Conservation (phyloP, 495 filamentous ascomycete species). For the Platismatia glauca region DNA sequence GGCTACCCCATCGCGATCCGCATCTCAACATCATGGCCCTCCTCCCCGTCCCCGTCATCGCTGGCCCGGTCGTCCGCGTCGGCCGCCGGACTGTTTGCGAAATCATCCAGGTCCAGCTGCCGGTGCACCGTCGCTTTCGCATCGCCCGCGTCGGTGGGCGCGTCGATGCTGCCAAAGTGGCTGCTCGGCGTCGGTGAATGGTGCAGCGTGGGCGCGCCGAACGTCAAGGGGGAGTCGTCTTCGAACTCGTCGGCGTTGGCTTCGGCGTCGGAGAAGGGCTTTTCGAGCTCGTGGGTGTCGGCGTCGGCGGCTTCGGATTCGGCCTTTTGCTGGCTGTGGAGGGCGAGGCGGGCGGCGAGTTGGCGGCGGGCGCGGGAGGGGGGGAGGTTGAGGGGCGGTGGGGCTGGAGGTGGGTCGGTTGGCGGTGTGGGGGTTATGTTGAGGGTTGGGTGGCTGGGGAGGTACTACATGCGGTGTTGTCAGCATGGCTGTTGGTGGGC, state of each 20-base stretch:
- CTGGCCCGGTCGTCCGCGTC: slow-evolving; percentile 30
- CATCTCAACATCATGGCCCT: slow-evolving; percentile 31
- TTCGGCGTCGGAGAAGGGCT: neutral
- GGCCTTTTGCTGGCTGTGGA: slow-evolving; percentile 58
- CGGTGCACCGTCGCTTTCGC: slow-evolving; percentile 3
- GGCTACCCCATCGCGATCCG: slow-evolving; percentile 21
- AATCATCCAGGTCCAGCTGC: slow-evolving; percentile 21
- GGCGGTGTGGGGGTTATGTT: slow-evolving; percentile 23
- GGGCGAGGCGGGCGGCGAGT: slow-evolving; percentile 71
- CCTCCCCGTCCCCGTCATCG: slow-evolving; percentile 11
- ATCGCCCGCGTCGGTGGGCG: neutral
- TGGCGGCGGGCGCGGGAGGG: slow-evolving; percentile 82
- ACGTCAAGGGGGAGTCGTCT: slow-evolving; percentile 7
- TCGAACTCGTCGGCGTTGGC: slow-evolving; percentile 10
- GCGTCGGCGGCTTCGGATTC: slow-evolving; percentile 24
- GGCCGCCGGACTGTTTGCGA: slow-evolving; percentile 21
- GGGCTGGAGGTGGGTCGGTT: slow-evolving; percentile 43
- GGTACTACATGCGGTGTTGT: slow-evolving; percentile 23
- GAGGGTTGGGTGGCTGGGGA: slow-evolving; percentile 27
- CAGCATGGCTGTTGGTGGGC: slow-evolving; percentile 8
- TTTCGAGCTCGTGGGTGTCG: neutral
- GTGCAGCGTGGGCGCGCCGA: slow-evolving; percentile 3
- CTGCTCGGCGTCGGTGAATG: neutral
- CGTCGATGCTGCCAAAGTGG: neutral
- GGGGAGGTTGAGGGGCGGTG: slow-evolving; percentile 64